These are phyloP conservation scores for Phytophthora fragariaefolia DNA, from an alignment of 352 stramenopile species.

Conservation along the genomic window DNA sequence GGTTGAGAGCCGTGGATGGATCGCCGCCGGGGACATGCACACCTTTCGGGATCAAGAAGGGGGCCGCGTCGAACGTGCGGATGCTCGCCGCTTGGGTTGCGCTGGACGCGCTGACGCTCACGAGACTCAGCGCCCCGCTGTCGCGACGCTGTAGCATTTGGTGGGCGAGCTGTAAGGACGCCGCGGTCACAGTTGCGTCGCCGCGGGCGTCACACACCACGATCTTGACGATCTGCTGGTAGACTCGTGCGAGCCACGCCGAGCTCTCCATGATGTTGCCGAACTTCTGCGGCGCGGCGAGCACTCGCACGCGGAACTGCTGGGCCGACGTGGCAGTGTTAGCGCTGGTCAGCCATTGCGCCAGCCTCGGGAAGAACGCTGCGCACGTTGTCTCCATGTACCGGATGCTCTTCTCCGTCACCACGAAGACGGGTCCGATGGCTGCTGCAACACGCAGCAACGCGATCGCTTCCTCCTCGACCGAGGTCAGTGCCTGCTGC, in stretches of 20 bases:
- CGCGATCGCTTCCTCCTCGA: constrained; percentile 62
- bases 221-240: constrained; percentile 49
- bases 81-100: constrained; percentile 43
- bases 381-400: constrained; percentile 57
- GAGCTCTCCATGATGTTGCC: constrained; percentile 39
- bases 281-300: constrained; percentile 54
- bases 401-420: constrained; percentile 52
- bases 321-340: constrained; percentile 3
- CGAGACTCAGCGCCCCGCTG: constrained; percentile 48
- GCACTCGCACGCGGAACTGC: constrained; percentile 42
- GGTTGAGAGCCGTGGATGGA: constrained; percentile 25
- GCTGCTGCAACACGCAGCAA: constrained; percentile 44
- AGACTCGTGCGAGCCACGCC: constrained; percentile 51
- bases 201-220: constrained; percentile 30
- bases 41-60: constrained; percentile 54
- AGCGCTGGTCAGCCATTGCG: constrained; percentile 44
- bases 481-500: constrained; percentile 54
- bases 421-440: constrained; percentile 58
- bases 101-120: constrained; percentile 45
- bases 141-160: constrained; percentile 34
- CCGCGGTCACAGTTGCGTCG: constrained; percentile 3
- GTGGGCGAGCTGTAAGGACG: constrained; percentile 3
- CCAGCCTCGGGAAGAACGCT: constrained; percentile 61
- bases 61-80: constrained; percentile 37
- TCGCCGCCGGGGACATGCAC: constrained; percentile 37